A percentile compares a stretch with the other conserved stretches of the same genome.
Conservation (phyloP, 202 grass and related monocot genomes). For the Digitaria exilis region DNA sequence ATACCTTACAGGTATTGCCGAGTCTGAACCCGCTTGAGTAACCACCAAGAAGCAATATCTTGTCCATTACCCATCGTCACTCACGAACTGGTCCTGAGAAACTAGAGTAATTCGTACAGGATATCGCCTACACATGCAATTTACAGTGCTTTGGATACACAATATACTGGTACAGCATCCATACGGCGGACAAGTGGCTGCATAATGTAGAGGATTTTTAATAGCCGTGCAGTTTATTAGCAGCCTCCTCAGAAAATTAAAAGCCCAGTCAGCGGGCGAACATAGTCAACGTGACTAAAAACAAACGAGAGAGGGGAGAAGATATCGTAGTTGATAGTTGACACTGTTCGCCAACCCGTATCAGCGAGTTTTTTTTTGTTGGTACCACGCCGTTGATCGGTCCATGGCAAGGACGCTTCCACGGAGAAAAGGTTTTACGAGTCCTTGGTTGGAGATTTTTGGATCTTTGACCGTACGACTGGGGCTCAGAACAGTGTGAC, state of each 20-base stretch:
- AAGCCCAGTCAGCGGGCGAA: background rate
- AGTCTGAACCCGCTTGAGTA: background rate
- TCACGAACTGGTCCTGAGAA: too few species aligned
- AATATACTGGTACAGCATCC: background rate
- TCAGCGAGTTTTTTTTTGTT: background rate
- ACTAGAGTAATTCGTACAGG: background rate
- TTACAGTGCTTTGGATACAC: background rate
- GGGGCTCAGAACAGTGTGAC: slow-evolving; percentile 16
- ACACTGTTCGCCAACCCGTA: background rate
- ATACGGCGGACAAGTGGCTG: background rate
- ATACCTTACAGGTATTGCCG: too few species aligned
- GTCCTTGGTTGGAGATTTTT: background rate
- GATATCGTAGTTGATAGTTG: background rate
- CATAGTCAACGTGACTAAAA: background rate
- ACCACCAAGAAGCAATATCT: background rate
- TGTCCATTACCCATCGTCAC: background rate
- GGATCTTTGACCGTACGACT: background rate
- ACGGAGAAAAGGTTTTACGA: background rate
- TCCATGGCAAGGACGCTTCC: background rate
- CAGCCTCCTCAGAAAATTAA: background rate
- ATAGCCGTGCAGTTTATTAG: background rate
- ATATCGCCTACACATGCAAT: too few species aligned
- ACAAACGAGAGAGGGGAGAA: background rate
- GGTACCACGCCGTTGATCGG: background rate
- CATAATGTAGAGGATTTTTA: background rate